phyloP scores from a whole-genome alignment of 305 asterid genomes.

The Fraxinus latifolia region DNA sequence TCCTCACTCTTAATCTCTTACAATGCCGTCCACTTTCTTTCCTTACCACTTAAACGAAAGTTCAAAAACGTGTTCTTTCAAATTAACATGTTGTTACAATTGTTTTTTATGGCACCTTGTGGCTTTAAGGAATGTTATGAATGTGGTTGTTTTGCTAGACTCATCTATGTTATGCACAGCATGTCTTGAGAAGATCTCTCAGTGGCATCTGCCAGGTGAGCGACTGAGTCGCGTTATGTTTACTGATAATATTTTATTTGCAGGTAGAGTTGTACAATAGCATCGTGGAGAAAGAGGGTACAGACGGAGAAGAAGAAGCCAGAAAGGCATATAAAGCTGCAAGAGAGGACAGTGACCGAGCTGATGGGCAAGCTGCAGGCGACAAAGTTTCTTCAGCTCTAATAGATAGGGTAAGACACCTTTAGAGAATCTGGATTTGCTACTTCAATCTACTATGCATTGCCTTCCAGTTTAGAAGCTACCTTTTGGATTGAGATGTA shows the following conservation, averaged over 20 bases:
- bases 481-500: background rate
- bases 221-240: background rate
- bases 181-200: conserved; percentile 11
- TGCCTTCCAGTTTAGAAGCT: background rate
- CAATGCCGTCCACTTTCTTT: background rate
- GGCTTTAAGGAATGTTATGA: background rate
- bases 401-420: conserved; percentile 67
- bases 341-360: conserved; percentile 63
- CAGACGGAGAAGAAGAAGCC: conserved; percentile 74
- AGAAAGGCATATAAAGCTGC: conserved; percentile 84
- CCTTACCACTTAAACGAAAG: background rate
- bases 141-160: background rate
- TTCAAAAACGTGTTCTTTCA: background rate
- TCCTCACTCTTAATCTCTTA: background rate
- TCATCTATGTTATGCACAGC: background rate
- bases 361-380: conserved; percentile 60
- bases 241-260: conserved; percentile 24
- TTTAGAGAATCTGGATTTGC: background rate
- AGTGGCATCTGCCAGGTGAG: conserved; percentile 1
- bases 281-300: conserved; percentile 82
- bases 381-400: conserved; percentile 86
- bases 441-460: background rate
- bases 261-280: conserved; percentile 85
- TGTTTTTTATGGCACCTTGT: background rate
- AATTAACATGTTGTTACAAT: background rate